Base-by-base conservation (phyloP, 169 alveolate species). In the Eimeria necatrix region DNA sequence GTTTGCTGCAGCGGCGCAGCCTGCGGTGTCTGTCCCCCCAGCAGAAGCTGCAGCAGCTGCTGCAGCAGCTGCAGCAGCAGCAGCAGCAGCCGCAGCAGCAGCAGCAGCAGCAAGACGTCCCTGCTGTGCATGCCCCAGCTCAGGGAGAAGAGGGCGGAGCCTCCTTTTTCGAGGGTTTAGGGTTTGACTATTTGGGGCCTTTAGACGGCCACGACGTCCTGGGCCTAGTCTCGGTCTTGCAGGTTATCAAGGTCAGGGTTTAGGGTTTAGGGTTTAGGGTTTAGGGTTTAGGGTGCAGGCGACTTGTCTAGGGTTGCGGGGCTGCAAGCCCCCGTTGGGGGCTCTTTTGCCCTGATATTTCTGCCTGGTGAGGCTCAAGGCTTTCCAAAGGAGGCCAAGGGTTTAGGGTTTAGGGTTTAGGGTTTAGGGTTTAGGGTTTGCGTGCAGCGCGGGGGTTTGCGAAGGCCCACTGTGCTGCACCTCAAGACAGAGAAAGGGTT, bases 191-290 rank as follows among this genome's bases (percentile, higher is more conserved):
- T 92, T 71, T 97, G 68, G 98, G 98, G 14, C 98, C 98, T 4
- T 76, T 96, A 9, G 98, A 97, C 85, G 98, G 98, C 61, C 98
- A 97, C 85, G 96, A 97, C 80, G 68, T 96, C 26, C 94, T 97
- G 32, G 94, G 91, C 51, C 89, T 97, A 26, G 80, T 87, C 49
- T 85, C 96, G n/a, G 96, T 96, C 8, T 76, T 97, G 48, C 60
- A 49, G 24, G 73, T 68, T 22, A 61, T 97, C 16, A 94, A 87
- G 87, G 95, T 93, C 24, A 70, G 83, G 32, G 64, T 56, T 56
- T 56, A 56, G 64, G 64, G 64, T 56, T 56, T 56, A 56, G 64
- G 64, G 64, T 56, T 8, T 56, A 56, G 64, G 8, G 64, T 56
- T 56, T 56, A 56, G 64, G 64, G 64, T 56, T 56, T 56, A 56